Conservation (phyloP, 176 grass and related monocot species). For the Oryza coarctata region DNA sequence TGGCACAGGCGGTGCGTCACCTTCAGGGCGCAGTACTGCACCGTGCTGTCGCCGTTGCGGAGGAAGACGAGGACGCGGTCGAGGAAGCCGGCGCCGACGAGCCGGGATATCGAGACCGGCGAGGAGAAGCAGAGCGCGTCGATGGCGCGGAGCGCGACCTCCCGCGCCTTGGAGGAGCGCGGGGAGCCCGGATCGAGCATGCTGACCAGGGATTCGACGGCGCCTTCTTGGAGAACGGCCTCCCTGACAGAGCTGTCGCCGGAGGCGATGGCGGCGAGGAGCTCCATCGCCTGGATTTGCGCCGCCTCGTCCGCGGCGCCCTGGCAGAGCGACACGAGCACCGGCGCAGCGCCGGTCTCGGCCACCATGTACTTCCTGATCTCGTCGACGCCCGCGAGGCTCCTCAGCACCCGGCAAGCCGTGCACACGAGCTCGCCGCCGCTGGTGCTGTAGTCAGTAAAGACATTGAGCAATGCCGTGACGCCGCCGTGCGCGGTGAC, state of each 20-base stretch:
- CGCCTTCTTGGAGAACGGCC: constrained; percentile 31
- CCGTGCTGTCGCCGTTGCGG: constrained; percentile 46
- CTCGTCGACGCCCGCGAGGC: constrained; percentile 70
- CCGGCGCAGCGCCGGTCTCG: constrained; percentile 52
- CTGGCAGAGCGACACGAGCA: constrained; percentile 54
- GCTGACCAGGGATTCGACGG: constrained; percentile 49
- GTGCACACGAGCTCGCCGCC: constrained; percentile 45
- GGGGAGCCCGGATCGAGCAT: constrained; percentile 45
- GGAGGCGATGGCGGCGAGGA: constrained; percentile 50
- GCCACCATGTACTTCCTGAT: constrained; percentile 77
- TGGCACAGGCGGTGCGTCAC: constrained; percentile 50
- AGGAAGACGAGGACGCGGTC: constrained; percentile 57
- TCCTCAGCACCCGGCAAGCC: constrained; percentile 67
- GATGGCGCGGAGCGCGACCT: constrained; percentile 61
- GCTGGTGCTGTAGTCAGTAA: constrained; percentile 31
- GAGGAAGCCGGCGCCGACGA: constrained; percentile 62
- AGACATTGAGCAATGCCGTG: constrained; percentile 57
- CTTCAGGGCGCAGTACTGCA: constrained; percentile 69
- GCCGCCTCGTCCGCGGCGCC: constrained; percentile 41
- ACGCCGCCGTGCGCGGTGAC: constrained; percentile 90
- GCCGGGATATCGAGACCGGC: constrained; percentile 22
- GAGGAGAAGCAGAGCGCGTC: constrained; percentile 60
- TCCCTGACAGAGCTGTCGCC: constrained; percentile 33
- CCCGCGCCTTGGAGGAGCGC: constrained; percentile 64
- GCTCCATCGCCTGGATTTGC: constrained; percentile 69